Base-by-base conservation (phyloP, 768 basidiomycete genomes). In the Kwoniella europaea region DNA sequence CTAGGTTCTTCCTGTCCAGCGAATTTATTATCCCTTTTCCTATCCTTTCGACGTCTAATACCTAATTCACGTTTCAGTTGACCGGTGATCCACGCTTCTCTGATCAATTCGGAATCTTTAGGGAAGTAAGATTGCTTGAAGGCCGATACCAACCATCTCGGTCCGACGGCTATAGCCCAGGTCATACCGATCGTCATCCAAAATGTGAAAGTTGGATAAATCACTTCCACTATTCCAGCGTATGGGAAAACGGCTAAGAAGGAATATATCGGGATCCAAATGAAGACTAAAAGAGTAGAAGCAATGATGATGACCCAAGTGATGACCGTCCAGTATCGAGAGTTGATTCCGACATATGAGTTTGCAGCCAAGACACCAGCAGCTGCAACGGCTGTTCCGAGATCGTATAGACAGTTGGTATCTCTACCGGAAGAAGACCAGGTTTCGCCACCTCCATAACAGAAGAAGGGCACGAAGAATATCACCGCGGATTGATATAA, bases 221-320 rank as follows among this genome's bases (percentile, higher is more conserved):
- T 86, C 58, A 93, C 86, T 46, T 85, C 81, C 29, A 90, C 89
- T 77, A 93, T 91, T 67, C 92, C 84, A 70, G 88, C 86, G 81
- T 94, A 96, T 73, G 91, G 89, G 67, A 84, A 85, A 71, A 89
- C 90, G 3, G 86, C 84, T 82, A 97, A 89, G 84, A 89, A 90
- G 2, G 94, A 96, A 83, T 93, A 98, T 56, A 94, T 86, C 5
- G 90, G 88, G 67, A 95, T 90, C 93, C 93, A 97, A n/a, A 91
- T 72, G 74, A 92, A 82, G 90, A 93, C 90, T 41, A 78, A 67
- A 75, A 84, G 71, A 12, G 79, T 82, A 55, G 84, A 84, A 73
- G 77, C 70, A 70, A 71, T 69, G 53, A 76, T 69, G 63, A 76
- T 57, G 63, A 74, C 56, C 69, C 54, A 71, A 54, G 77, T 74